A percentile compares a stretch with the other conserved stretches of the same genome.
Conservation (phyloP, 768 basidiomycete genomes). For the Hortiboletus flavorubellus region DNA sequence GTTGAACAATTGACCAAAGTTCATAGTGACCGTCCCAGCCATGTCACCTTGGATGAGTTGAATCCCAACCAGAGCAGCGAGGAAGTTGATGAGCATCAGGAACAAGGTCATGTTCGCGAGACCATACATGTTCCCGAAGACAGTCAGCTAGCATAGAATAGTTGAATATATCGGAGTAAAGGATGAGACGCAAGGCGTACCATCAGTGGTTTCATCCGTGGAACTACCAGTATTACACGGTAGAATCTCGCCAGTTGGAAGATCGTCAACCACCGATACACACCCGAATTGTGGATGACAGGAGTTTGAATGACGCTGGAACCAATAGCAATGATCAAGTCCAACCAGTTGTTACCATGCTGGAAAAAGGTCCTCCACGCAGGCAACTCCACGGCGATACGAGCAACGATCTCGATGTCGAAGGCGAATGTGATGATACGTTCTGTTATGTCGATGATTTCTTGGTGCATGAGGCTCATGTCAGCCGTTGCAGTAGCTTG, state of each 20-base stretch:
- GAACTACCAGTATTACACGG: constrained; percentile 85
- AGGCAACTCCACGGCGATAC: constrained; percentile 68
- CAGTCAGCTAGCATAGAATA: constrained; percentile 54
- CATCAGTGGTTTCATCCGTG: constrained; percentile 84
- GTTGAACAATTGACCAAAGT: constrained; percentile 81
- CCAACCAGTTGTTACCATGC: constrained; percentile 62
- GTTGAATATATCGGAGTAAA: constrained; percentile 4
- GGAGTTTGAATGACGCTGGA: constrained; percentile 86
- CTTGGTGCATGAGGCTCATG: constrained; percentile 42
- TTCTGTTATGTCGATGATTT: constrained; percentile 62
- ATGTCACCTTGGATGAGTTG: constrained; percentile 89
- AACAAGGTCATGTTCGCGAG: constrained; percentile 90
- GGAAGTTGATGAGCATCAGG: constrained; percentile 80
- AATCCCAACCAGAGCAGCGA: constrained; percentile 77
- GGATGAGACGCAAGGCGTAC: constrained; percentile 38
- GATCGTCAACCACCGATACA: constrained; percentile 88
- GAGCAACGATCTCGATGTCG: constrained; percentile 81
- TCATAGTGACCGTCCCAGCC: constrained; percentile 47
- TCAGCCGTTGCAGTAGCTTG: constrained; percentile 67
- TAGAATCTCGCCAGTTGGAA: constrained; percentile 89
- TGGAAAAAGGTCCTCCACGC: constrained; percentile 80
- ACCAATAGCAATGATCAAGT: constrained; percentile 69
- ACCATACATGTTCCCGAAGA: constrained; percentile 91
- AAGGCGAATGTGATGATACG: constrained; percentile 78
- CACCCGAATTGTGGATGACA: constrained; percentile 52